Evolutionary conservation across 495 filamentous ascomycete genomes (phyloP).

Genomic region (Neurospora hispaniola): DNA sequence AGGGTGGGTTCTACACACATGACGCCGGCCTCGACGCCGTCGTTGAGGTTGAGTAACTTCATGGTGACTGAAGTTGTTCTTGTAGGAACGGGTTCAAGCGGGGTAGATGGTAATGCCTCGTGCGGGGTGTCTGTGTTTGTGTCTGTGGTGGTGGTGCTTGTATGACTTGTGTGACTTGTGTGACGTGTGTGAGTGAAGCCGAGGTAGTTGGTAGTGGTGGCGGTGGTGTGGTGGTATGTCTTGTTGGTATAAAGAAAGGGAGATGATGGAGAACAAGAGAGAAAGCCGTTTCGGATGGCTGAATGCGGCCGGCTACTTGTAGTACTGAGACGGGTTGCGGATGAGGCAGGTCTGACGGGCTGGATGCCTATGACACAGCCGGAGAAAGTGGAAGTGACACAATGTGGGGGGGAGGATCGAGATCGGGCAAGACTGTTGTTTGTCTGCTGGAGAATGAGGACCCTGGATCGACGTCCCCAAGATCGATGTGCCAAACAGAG

Average conservation of each 20-base stretch:
- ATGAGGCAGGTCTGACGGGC: not conserved
- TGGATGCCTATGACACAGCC: not conserved
- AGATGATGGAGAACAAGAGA: not conserved
- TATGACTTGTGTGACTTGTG: not conserved
- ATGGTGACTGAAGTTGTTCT: not conserved
- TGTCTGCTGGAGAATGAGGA: not conserved
- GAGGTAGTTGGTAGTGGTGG: not conserved
- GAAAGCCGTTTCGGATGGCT: not conserved
- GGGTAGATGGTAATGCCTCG: not conserved
- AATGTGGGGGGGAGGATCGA: not conserved
- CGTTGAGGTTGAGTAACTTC: not conserved
- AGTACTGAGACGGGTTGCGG: not conserved
- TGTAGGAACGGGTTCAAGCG: not conserved
- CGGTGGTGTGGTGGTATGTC: not conserved
- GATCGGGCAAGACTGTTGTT: not conserved
- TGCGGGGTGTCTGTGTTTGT: not conserved
- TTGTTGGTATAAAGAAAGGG: not conserved
- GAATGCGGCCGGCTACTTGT: not conserved
- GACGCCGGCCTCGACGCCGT: not conserved
- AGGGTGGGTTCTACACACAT: not conserved
- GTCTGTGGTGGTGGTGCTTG: not conserved
- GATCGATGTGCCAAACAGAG: not conserved
- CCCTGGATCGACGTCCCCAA: not conserved
- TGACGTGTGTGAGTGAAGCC: not conserved
- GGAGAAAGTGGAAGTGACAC: not conserved